These are phyloP conservation scores for Paradendryphiella salina DNA, from an alignment of 2,329 filamentous ascomycete species.

Conservation along the genomic window DNA sequence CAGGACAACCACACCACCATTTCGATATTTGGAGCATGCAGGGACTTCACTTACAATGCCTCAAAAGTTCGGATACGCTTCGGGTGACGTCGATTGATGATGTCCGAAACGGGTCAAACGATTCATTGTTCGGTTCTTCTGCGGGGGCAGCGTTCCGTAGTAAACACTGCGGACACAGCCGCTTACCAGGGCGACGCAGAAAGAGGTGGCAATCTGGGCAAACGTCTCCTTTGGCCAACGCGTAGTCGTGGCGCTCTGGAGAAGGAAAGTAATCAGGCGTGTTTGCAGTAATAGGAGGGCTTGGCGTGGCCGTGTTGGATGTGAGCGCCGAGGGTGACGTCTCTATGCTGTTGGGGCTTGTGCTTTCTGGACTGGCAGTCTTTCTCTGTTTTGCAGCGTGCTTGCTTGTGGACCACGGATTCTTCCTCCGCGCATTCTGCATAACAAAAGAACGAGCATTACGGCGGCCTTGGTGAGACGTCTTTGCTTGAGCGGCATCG, in stretches of 20 bases:
- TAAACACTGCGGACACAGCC: slow-evolving; percentile 36
- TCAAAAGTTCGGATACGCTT: slow-evolving; percentile 38
- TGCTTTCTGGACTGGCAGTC: slow-evolving; percentile 23
- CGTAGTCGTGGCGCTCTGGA: slow-evolving; percentile 16
- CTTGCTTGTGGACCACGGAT: slow-evolving; percentile 48
- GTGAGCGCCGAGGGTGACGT: slow-evolving; percentile 37
- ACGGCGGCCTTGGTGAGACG: slow-evolving; percentile 44
- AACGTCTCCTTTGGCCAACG: slow-evolving; percentile 24
- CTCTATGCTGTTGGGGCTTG: slow-evolving; percentile 35
- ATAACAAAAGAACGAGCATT: slow-evolving; percentile 49
- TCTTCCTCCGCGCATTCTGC: slow-evolving; percentile 45
- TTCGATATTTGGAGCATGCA: slow-evolving; percentile 19
- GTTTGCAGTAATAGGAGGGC: slow-evolving; percentile 27
- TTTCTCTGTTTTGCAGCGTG: slow-evolving; percentile 40
- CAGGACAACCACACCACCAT: slow-evolving; percentile 9
- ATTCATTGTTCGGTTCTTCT: slow-evolving; percentile 32
- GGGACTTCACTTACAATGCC: slow-evolving; percentile 42
- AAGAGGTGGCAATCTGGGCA: slow-evolving; percentile 41
- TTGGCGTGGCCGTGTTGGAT: slow-evolving; percentile 39
- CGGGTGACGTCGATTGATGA: slow-evolving; percentile 34
- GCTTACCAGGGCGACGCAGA: slow-evolving; percentile 35
- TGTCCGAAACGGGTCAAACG: slow-evolving; percentile 42
- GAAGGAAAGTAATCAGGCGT: slow-evolving; percentile 28
- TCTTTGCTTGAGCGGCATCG: slow-evolving; percentile 45
- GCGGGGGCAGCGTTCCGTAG: slow-evolving; percentile 23